phyloP scores from a whole-genome alignment of 2,329 filamentous ascomycete genomes.

The Colletotrichum orchidophilum region DNA sequence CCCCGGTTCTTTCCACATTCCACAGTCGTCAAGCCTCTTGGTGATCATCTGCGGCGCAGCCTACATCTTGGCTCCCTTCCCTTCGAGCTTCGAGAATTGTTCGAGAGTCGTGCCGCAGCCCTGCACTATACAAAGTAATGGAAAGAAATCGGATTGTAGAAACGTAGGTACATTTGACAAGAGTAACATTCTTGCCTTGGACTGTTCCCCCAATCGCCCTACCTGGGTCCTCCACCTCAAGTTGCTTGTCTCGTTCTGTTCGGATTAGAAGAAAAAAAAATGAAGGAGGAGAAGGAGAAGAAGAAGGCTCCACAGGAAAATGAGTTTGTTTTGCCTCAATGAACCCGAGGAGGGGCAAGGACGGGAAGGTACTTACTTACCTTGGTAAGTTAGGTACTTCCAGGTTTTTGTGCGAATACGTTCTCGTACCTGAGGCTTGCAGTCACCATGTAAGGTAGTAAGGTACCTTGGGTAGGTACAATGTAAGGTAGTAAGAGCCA shows the following conservation, averaged over 20 bases:
- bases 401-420: not conserved
- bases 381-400: too few species aligned
- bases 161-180: not conserved
- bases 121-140: not conserved
- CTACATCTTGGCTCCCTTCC: not conserved
- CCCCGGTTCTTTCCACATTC: slow-evolving; percentile 22
- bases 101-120: not conserved
- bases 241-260: not conserved
- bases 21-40: not conserved
- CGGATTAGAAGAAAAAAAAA: not conserved
- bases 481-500: not conserved
- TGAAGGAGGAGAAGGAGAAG: too few species aligned
- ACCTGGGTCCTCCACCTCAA: not conserved
- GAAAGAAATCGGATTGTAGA: not conserved
- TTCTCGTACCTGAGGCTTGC: not conserved
- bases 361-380: not conserved
- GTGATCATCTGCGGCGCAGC: not conserved
- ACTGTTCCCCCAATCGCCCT: not conserved
- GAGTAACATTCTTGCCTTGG: not conserved
- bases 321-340: not conserved
- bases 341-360: not conserved
- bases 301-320: not conserved
- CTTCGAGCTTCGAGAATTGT: not conserved
- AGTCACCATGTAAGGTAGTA: not conserved
- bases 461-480: not conserved